A percentile compares a stretch with the other conserved stretches of the same genome.
phyloP scores from a whole-genome alignment of 345 rosid species.

The Ceriops zippeliana region DNA sequence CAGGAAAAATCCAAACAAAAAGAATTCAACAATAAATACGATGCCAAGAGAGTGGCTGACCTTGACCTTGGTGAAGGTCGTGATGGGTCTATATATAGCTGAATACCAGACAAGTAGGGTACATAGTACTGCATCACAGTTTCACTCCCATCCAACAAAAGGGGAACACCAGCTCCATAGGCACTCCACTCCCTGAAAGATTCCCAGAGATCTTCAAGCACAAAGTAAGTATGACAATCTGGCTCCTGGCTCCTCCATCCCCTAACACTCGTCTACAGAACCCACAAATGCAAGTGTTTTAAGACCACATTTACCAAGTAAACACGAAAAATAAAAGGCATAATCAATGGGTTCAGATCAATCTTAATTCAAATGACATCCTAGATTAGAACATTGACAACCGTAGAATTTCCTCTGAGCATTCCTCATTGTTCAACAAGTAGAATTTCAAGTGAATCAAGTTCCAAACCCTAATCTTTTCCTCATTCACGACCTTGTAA shows the following conservation, averaged over 20 bases:
- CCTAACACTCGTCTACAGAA: slow-evolving; percentile 46
- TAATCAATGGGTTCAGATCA: no score
- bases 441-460: no score
- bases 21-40: background rate
- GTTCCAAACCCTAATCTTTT: background rate
- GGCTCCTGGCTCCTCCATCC: slow-evolving; percentile 47
- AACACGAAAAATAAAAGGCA: background rate
- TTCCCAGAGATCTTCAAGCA: slow-evolving; percentile 82
- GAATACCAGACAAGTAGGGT: slow-evolving; percentile 90
- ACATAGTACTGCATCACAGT: slow-evolving; percentile 83
- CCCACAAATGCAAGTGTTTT: slow-evolving; percentile 12
- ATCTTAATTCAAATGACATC: background rate
- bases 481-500: background rate
- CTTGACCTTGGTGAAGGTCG: slow-evolving; percentile 43
- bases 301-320: background rate
- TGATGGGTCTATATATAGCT: slow-evolving; percentile 58
- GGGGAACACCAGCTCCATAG: slow-evolving; percentile 85
- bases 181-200: slow-evolving; percentile 91
- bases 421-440: no score
- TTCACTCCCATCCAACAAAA: slow-evolving; percentile 65
- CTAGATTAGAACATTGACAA: no score
- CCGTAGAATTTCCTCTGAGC: no score
- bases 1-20: no score
- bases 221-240: slow-evolving; percentile 51
- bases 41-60: slow-evolving; percentile 33